Base-by-base conservation (phyloP, 805 yeast species). In the Candida silvatica region DNA sequence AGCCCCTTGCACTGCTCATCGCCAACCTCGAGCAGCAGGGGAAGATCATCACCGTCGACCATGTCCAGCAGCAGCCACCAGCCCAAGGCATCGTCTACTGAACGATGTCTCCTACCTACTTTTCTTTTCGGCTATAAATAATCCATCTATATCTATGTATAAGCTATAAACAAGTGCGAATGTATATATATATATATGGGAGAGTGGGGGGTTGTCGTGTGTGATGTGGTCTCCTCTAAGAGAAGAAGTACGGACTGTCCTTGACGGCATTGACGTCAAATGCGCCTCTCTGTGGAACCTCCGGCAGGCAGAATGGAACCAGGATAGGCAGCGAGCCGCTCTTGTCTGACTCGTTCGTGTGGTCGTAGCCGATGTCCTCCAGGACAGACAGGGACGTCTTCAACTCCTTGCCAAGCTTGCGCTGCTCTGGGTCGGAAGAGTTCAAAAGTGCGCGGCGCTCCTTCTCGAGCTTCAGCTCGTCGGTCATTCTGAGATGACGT, bases 11-110 rank as follows among this genome's bases (percentile, higher is more conserved):
- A 30, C 78, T 82, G 4, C 64, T 92, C 56, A 83, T 94, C 32
- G 87, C 79, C 42, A 75, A 70, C 47, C 68, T 92, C 41, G 95
- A 86, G 58, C 65, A 66, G 22, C 96, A 90, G 59, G 96, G 96
- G 1, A 88, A 86, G 54, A 81, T 88, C 36, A 45, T 52, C 8
- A 45, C 46, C 12, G 31, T 41, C 22, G 45, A 41, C 11, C 37
- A 37, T 15, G 32, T 39, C 6, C 18, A 32, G 15, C 16, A 12
- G 16, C 35, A 29, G 5, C 30, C 35, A 12, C 30, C 35, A 16
- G 8, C 22, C 12, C 18, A 29, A 9, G 20, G 18, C 11, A 7
- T 27, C 7, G n/a, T 17, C 15, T 27, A 27, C 14, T 27, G 14
- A 27, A 9, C 12, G 25, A 12, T 9, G 9, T 9, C 25, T 23